Evolutionary conservation across 164 flowering plant species (phyloP).

Genomic region (Vitis rupestris): DNA sequence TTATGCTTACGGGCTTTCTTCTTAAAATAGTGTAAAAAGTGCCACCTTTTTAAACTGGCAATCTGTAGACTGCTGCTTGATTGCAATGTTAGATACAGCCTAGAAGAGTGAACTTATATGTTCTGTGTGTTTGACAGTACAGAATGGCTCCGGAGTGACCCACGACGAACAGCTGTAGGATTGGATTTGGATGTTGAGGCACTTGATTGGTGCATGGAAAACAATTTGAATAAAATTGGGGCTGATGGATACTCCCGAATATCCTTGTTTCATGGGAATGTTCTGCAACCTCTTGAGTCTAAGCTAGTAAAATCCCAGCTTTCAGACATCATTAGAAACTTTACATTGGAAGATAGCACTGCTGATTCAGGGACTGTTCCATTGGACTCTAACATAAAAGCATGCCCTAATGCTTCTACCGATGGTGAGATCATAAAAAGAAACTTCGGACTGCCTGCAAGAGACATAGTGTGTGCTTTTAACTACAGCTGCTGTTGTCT

Average conservation of each 20-base stretch:
- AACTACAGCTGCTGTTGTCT: conserved; percentile 98
- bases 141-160: conserved; percentile 84
- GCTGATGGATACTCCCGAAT: conserved; percentile 71
- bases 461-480: conserved; percentile 93
- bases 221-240: conserved; percentile 68
- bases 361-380: conserved; percentile 14
- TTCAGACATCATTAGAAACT: conserved; percentile 30
- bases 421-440: conserved; percentile 25
- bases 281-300: conserved; percentile 70
- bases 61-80: not conserved
- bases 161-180: conserved; percentile 87
- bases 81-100: not conserved
- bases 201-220: conserved; percentile 81
- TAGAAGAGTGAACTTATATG: not conserved
- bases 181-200: conserved; percentile 91
- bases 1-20: not conserved
- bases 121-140: conserved; percentile 40
- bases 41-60: not conserved
- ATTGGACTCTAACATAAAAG: conserved; percentile 18
- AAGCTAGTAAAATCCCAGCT: conserved; percentile 41
- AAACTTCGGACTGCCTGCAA: conserved; percentile 45
- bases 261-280: conserved; percentile 89
- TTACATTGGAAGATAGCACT: conserved; percentile 29
- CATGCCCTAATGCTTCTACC: conserved; percentile 1
- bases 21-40: not conserved